These are phyloP conservation scores for Acacia pycnantha DNA, from an alignment of 331 rosid species.

Conservation along the genomic window DNA sequence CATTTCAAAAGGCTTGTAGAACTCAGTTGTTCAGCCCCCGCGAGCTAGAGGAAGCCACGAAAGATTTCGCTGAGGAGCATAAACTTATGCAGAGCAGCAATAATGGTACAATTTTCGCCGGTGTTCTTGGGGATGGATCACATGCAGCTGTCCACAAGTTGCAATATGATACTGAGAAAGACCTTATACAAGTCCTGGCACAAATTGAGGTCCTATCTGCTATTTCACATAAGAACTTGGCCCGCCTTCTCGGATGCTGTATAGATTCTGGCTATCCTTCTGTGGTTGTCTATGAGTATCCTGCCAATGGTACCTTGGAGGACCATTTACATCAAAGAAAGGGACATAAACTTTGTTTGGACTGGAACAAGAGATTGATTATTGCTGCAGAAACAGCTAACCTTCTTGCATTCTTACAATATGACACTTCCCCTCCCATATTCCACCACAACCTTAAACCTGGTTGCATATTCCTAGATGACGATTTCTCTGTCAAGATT, in stretches of 20 bases:
- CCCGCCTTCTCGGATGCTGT: slow-evolving; percentile 76
- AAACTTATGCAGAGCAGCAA: slow-evolving; percentile 52
- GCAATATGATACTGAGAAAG: slow-evolving; percentile 63
- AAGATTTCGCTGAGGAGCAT: slow-evolving; percentile 51
- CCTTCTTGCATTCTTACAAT: slow-evolving; percentile 68
- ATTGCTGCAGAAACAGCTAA: slow-evolving; percentile 78
- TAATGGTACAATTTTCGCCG: slow-evolving; percentile 62
- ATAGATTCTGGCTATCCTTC: slow-evolving; percentile 57
- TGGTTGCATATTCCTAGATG: slow-evolving; percentile 60
- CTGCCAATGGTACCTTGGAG: slow-evolving; percentile 71
- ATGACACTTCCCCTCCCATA: slow-evolving; percentile 77
- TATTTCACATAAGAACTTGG: slow-evolving; percentile 57
- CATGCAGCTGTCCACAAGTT: slow-evolving; percentile 73
- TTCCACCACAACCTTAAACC: slow-evolving; percentile 74
- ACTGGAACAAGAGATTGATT: slow-evolving; percentile 74
- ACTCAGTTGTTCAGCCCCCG: slow-evolving; percentile 61
- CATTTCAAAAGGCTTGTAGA: slow-evolving; percentile 61
- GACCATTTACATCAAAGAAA: slow-evolving; percentile 60
- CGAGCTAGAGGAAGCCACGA: slow-evolving; percentile 80
- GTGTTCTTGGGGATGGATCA: slow-evolving; percentile 72
- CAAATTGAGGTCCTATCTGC: slow-evolving; percentile 67
- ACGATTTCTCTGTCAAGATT: slow-evolving; percentile 60
- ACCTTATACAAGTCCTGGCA: slow-evolving; percentile 59
- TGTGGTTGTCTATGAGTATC: slow-evolving; percentile 70
- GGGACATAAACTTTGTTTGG: slow-evolving; percentile 52